Base-by-base conservation (phyloP, 2,329 filamentous ascomycete species). In the Sporothrix globosa region DNA sequence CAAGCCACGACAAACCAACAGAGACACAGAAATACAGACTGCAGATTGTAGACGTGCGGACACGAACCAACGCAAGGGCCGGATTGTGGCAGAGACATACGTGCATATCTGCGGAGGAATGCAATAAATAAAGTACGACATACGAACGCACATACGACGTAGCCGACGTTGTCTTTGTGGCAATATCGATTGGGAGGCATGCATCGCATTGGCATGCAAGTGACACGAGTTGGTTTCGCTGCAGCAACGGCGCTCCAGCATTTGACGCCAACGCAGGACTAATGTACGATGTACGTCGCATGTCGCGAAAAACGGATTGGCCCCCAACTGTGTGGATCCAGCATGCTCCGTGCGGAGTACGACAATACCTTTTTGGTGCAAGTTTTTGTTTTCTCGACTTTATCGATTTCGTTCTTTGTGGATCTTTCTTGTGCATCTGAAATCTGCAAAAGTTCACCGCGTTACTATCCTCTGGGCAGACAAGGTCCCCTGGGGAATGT, bases 181-280 rank as follows among this genome's bases (percentile, higher is more conserved):
- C 27, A 30, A 30, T 30, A 4, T 30, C 27, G 27, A 30, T 4
- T 4, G 27, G 27, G 7, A 17, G 27, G 19, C 44, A 50, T 48
- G 46, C 41, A 14, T 65, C n/a, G 60, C 60, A 48, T 14, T 34
- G 41, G 61, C 61, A 65, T 50, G 46, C 44, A 44, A n/a, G 21
- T 48, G 60, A 41, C 60, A 60, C 41, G 58, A 44, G 10, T 14
- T 44, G 34, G 58, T 24, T 61, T 61, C 58, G 58, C 58, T 61
- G 58, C 61, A 50, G 61, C 61, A 65, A 65, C 61, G 61, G 60
- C 44, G 60, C 39, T 24, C 17, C 6, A n/a, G 54, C 54, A 58
- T 58, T 7, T 34, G 54, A 30, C 54, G 54, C 54, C 54, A 58
- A 58, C n/a, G 53, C 53, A 34, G 53, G 14, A 19, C 53, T 34